phyloP scores from a whole-genome alignment of 352 stramenopile species.

The Phytophthora foliorum region DNA sequence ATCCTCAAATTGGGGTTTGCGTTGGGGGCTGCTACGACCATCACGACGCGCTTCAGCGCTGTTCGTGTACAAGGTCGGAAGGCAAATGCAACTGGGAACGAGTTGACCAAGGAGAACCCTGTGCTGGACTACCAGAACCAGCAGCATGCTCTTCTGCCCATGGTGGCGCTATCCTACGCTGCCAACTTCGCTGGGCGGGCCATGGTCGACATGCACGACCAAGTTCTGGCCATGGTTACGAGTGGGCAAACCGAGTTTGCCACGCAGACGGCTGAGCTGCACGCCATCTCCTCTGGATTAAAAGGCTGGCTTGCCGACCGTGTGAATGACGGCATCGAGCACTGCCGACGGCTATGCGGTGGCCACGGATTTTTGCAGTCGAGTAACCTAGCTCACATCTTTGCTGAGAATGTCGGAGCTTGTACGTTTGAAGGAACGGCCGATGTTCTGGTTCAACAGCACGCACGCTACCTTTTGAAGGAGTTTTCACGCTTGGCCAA shows the following conservation, averaged over 20 bases:
- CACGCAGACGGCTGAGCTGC: constrained; percentile 23
- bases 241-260: constrained; percentile 7
- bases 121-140: constrained; percentile 68
- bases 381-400: constrained; percentile 36
- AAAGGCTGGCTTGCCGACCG: constrained; percentile 32
- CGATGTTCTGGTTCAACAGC: constrained; percentile 69
- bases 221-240: constrained; percentile 16
- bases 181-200: constrained; percentile 28
- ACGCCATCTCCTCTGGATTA: constrained; percentile 32
- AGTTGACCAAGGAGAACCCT: constrained; percentile 48
- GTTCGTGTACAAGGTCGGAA: constrained; percentile 54
- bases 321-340: constrained; percentile 40
- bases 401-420: constrained; percentile 52
- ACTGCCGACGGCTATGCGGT: constrained; percentile 35
- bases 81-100: constrained; percentile 26
- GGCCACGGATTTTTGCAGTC: constrained; percentile 28
- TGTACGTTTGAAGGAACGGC: constrained; percentile 67
- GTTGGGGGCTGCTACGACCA: constrained; percentile 41
- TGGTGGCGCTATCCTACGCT: constrained; percentile 41
- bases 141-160: constrained; percentile 48
- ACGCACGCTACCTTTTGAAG: constrained; percentile 60
- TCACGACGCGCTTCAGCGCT: constrained; percentile 62
- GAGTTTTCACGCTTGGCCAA: constrained; percentile 14
- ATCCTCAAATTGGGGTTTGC: constrained; percentile 36
- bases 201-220: constrained; percentile 27